A percentile compares a stretch with the other conserved stretches of the same genome.
phyloP scores from a whole-genome alignment of 2,329 filamentous ascomycete genomes.

The Mycogone perniciosa region DNA sequence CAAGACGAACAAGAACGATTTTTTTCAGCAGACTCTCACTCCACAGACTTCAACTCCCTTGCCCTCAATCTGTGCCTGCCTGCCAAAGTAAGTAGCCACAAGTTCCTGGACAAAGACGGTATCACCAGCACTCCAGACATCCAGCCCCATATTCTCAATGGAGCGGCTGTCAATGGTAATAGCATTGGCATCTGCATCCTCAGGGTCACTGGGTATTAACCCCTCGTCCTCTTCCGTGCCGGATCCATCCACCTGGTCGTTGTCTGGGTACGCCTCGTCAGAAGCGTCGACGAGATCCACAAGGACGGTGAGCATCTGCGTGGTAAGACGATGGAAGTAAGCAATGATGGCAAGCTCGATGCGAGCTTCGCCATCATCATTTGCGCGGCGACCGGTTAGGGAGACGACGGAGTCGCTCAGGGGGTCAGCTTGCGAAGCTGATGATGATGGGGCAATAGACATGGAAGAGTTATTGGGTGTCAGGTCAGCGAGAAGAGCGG shows the following conservation, averaged over 20 bases:
- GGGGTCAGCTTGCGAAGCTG: slow-evolving; percentile 26
- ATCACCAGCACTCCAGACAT: slow-evolving; percentile 68
- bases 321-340: slow-evolving; percentile 74
- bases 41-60: slow-evolving; percentile 71
- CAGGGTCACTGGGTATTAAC: slow-evolving; percentile 19
- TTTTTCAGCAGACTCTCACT: slow-evolving; percentile 54
- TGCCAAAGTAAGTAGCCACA: slow-evolving; percentile 58
- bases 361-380: slow-evolving; percentile 38
- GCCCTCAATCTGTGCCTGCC: slow-evolving; percentile 56
- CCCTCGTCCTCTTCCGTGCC: slow-evolving; percentile 23
- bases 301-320: slow-evolving; percentile 56
- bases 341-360: slow-evolving; percentile 67
- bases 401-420: slow-evolving; percentile 41
- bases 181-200: slow-evolving; percentile 31
- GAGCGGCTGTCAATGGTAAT: slow-evolving; percentile 58
- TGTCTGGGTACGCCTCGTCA: slow-evolving; percentile 34
- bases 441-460: slow-evolving; percentile 24
- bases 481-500: slow-evolving; percentile 49
- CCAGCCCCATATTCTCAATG: slow-evolving; percentile 66
- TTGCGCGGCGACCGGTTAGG: slow-evolving; percentile 32
- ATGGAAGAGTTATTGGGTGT: slow-evolving; percentile 26
- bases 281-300: slow-evolving; percentile 51
- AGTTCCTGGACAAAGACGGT: slow-evolving; percentile 61
- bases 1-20: background rate
- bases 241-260: slow-evolving; percentile 31